Conservation (phyloP, 2,329 filamentous ascomycete species). For the Lasiodiplodia sp. region DNA sequence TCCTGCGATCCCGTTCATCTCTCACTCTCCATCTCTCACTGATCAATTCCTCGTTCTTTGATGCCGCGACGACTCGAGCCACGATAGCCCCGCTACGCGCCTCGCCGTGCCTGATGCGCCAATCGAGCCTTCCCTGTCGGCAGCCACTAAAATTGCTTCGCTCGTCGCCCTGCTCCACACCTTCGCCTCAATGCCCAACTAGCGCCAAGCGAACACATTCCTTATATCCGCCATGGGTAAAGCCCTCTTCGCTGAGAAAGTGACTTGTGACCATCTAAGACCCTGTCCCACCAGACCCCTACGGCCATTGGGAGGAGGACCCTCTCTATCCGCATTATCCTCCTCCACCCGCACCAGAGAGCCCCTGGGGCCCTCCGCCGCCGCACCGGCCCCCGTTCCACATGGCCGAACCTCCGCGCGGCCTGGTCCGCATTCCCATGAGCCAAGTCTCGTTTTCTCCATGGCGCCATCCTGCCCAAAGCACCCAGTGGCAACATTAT, state of each 20-base stretch:
- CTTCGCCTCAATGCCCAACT: slow-evolving; percentile 1
- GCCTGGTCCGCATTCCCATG: not conserved
- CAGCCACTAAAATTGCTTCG: slow-evolving; percentile 6
- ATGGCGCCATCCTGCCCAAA: not conserved
- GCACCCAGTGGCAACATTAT: not conserved
- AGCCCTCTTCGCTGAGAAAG: not conserved
- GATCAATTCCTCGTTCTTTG: slow-evolving; percentile 1
- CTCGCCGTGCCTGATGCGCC: slow-evolving; percentile 17
- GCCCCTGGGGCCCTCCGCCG: slow-evolving; percentile 1
- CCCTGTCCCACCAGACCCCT: slow-evolving; percentile 9
- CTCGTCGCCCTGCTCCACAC: not conserved
- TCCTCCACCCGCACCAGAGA: not conserved
- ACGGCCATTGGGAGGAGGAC: slow-evolving; percentile 12
- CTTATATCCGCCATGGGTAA: slow-evolving; percentile 28
- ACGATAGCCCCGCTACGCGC: slow-evolving; percentile 14
- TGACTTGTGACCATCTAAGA: slow-evolving; percentile 20
- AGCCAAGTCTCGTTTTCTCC: slow-evolving; percentile 3
- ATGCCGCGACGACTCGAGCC: slow-evolving; percentile 14
- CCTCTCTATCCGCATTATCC: not conserved
- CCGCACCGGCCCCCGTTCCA: not conserved
- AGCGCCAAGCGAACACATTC: not conserved
- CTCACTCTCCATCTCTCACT: not conserved
- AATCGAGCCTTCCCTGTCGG: not conserved
- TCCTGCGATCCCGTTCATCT: not conserved
- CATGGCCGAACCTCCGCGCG: slow-evolving; percentile 14